Evolutionary conservation across 495 filamentous ascomycete genomes (phyloP), one percentile per base, ranked within the genome.

Genomic region (Rostrohypoxylon terebratum): DNA sequence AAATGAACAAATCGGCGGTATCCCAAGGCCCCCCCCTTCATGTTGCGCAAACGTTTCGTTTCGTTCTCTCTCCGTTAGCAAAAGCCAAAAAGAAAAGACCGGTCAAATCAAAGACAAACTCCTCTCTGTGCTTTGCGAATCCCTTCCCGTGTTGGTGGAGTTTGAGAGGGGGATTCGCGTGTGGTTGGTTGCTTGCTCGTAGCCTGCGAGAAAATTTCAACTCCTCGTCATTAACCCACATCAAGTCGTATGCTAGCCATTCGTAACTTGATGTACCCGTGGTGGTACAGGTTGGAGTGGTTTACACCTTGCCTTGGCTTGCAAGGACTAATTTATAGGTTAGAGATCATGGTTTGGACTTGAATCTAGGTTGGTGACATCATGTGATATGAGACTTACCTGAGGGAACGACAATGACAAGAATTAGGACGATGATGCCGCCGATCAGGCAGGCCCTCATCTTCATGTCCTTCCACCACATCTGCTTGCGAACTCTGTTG

Each of bases 381-480:
- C 16, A 11, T 54, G 9, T 11, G 65, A 78, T 85, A 6, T 54
- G 9, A 8, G 65, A 78, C 86, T 73, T 89, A 96, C 95, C 92
- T 68, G 90, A 84, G 55, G 93, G 94, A 63, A 97, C 90, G 76
- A 98, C 94, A 77, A 99, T 98, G 77, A 99, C 88, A 62, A 97
- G 83, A 63, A 98, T 86, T 69, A 98, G 83, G 59, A 98, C 84
- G 75, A 97, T 90, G 81, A 98, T 91, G 66, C 93, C 95, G 63
- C 90, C 86, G 66, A 94, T 91, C 75, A 99, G 84, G 81, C 94
- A 98, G 83, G 98, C 96, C 77, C 95, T 90, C 96, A 98, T 99
- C 88, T 97, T 97, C 94, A 98, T 97, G 81, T 99, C 95, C 88
- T 87, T 87, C 85, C 85, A 87, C 86, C 86, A 87, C 85, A 97